Evolutionary conservation across 352 stramenopile species (phyloP).

Genomic region (Globisporangium apiculatum): DNA sequence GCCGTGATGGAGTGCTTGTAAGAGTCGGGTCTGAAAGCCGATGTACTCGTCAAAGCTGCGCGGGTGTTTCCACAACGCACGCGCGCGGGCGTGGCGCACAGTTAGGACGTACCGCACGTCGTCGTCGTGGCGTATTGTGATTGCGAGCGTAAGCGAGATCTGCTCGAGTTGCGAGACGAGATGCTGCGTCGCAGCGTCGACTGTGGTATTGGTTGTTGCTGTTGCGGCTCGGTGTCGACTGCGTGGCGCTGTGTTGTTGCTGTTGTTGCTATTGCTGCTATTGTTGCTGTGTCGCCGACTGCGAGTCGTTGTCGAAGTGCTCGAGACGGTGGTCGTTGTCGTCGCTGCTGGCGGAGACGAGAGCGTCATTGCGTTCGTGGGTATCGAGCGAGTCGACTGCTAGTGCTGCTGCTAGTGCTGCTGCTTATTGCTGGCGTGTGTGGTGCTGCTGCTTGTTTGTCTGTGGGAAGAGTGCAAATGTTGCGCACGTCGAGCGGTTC

Average conservation of each 20-base stretch:
- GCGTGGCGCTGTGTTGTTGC: not conserved
- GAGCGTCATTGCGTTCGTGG: not conserved
- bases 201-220: not conserved
- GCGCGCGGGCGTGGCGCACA: conserved; percentile 25
- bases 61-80: conserved; percentile 25
- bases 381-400: no score
- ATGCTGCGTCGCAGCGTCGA: conserved; percentile 9
- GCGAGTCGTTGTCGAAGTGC: not conserved
- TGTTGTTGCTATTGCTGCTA: not conserved
- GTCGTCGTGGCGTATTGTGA: conserved; percentile 14
- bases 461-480: no score
- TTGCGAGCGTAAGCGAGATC: conserved; percentile 21
- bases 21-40: conserved; percentile 22
- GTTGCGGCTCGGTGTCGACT: conserved; percentile 1
- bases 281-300: not conserved
- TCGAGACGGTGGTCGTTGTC: not conserved
- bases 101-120: conserved; percentile 42
- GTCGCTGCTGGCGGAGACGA: not conserved
- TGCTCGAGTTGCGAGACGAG: conserved; percentile 23
- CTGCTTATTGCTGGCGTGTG: no score
- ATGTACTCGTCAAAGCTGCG: conserved; percentile 47
- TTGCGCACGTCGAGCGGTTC: no score
- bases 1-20: conserved; percentile 39
- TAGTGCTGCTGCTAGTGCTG: no score
- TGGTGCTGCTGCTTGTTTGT: no score